Conservation (phyloP, 305 asterid genomes). For the Stenogyne calaminthoides region DNA sequence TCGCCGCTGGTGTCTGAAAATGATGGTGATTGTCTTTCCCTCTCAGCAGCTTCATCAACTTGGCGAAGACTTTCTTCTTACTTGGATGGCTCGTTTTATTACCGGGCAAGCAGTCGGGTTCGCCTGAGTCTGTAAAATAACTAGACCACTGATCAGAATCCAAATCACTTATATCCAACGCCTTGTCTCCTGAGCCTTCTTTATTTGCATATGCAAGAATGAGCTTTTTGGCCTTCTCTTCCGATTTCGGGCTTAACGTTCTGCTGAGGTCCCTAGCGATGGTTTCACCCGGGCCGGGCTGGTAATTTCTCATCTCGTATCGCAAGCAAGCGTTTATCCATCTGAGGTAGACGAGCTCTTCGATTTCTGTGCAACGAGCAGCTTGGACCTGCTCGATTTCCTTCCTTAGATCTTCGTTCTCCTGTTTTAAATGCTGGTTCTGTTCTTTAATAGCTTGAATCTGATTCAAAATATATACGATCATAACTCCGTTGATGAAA, state of each 20-base stretch:
- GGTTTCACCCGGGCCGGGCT: conserved; percentile 66
- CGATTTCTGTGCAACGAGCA: conserved; percentile 68
- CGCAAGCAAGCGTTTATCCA: conserved; percentile 97
- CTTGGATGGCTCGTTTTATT: conserved; percentile 36
- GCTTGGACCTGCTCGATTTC: conserved; percentile 77
- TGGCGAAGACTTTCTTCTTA: conserved; percentile 56
- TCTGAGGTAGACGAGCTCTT: conserved; percentile 86
- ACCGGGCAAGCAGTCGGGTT: conserved; percentile 48
- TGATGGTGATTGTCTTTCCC: conserved; percentile 55
- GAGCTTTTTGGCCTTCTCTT: conserved; percentile 83
- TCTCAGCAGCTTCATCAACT: conserved; percentile 57
- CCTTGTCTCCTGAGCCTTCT: conserved; percentile 55
- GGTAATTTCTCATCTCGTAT: conserved; percentile 75
- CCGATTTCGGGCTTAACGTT: conserved; percentile 82
- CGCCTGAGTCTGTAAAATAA: conserved; percentile 62
- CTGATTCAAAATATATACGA: conserved; percentile 36
- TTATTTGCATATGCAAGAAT: conserved; percentile 79
- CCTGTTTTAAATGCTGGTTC: conserved; percentile 45
- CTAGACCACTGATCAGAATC: conserved; percentile 67
- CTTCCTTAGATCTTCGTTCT: conserved; percentile 59
- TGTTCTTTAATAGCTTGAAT: conserved; percentile 57
- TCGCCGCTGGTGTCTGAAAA: conserved; percentile 31
- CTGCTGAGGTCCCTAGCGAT: conserved; percentile 86
- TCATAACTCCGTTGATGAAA: background rate
- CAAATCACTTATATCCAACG: conserved; percentile 40